Evolutionary conservation across 495 filamentous ascomycete species (phyloP).

Genomic region (Xylaria flabelliformis): DNA sequence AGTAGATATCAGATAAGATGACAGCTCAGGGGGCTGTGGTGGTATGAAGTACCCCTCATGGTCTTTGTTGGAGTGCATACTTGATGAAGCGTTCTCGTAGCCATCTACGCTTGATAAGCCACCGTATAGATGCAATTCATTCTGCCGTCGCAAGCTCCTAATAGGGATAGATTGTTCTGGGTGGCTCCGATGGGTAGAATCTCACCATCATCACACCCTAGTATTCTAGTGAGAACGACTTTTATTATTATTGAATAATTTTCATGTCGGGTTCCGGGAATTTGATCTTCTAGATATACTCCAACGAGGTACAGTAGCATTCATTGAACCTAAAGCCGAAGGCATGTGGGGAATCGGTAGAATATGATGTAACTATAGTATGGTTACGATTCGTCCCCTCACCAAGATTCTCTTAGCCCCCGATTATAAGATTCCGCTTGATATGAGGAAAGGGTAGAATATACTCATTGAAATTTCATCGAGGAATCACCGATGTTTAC

Average conservation of each 20-base stretch:
- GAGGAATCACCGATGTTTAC: neutral
- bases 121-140: neutral
- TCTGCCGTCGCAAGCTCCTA: neutral
- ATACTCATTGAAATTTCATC: neutral
- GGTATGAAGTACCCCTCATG: neutral
- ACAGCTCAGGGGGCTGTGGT: neutral
- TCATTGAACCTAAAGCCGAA: neutral
- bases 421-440: neutral
- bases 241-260: neutral
- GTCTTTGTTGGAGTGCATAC: neutral
- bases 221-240: neutral
- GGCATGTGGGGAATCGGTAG: conserved; percentile 11
- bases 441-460: neutral
- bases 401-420: neutral
- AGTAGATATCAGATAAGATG: neutral
- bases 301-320: conserved; percentile 39
- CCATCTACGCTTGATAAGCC: neutral
- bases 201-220: neutral
- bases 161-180: neutral
- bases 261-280: neutral
- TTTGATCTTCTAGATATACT: neutral
- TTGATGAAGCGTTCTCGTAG: neutral
- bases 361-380: conserved; percentile 6
- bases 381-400: conserved; percentile 9
- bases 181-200: neutral